These are phyloP conservation scores for Capsicum chinense DNA, from an alignment of 257 asterid genomes.

Conservation along the genomic window DNA sequence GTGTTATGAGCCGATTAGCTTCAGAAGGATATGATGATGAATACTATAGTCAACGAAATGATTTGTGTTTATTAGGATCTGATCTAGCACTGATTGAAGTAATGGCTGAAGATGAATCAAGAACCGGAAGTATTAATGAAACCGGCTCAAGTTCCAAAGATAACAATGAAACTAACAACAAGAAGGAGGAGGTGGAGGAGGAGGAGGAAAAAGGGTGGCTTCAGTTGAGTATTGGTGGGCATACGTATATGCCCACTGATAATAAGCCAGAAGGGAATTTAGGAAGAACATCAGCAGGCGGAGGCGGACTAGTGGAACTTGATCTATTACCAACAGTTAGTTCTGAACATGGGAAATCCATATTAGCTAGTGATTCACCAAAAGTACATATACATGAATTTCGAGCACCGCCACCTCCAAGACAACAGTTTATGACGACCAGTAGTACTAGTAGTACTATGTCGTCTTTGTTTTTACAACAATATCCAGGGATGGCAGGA, in stretches of 20 bases:
- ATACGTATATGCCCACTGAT: conserved; percentile 2
- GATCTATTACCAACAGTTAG: conserved; percentile 54
- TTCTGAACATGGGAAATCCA: conserved; percentile 35
- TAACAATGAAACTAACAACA: conserved; percentile 27
- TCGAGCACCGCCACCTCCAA: conserved; percentile 36
- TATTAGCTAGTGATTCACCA: conserved; percentile 32
- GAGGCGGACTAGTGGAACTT: conserved; percentile 54
- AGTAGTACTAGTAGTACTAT: neutral
- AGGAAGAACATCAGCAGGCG: neutral
- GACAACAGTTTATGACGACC: neutral
- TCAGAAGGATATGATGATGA: conserved; percentile 39
- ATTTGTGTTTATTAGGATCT: conserved; percentile 43
- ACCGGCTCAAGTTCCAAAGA: conserved; percentile 29
- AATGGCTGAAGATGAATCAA: conserved; percentile 67
- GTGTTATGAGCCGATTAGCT: conserved; percentile 51
- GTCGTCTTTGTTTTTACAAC: conserved; percentile 49
- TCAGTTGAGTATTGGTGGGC: conserved; percentile 69
- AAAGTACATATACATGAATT: neutral
- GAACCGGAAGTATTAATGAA: conserved; percentile 30
- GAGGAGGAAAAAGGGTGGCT: conserved; percentile 56
- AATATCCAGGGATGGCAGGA: conserved; percentile 23
- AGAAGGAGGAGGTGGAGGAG: neutral
- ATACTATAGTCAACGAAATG: conserved; percentile 26
- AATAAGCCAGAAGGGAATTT: neutral
- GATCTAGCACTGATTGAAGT: conserved; percentile 40